Percentiles rank a stretch among this genome's conserved stretches.
Conservation (phyloP, 345 rosid genomes). For the Geranium rotundifolium region DNA sequence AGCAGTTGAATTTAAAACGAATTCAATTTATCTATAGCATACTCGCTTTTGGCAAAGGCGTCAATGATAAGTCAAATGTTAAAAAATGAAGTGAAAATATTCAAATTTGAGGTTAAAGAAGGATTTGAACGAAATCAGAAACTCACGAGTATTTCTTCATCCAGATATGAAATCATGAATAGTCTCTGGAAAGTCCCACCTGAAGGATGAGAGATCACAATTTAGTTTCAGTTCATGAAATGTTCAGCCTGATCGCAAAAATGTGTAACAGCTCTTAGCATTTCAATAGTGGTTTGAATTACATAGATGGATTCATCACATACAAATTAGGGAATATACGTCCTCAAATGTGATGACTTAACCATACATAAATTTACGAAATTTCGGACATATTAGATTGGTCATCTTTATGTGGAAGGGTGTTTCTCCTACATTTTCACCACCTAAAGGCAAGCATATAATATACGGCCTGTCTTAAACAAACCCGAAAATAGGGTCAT, state of each 20-base stretch:
- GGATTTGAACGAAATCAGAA: not conserved
- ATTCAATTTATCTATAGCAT: not conserved
- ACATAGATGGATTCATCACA: not conserved
- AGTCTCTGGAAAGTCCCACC: constrained; percentile 80
- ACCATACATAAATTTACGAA: not conserved
- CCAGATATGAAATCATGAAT: constrained; percentile 91
- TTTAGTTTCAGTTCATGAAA: not conserved
- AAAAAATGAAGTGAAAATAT: not conserved
- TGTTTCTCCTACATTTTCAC: not conserved
- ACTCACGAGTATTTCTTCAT: constrained; percentile 87
- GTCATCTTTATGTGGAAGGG: not conserved
- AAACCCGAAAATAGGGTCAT: too few species aligned
- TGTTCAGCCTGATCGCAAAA: not conserved
- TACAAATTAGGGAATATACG: not conserved
- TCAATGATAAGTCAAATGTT: not conserved
- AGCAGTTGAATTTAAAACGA: too few species aligned
- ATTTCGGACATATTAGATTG: not conserved
- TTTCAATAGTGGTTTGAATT: not conserved
- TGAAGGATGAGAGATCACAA: constrained; percentile 17
- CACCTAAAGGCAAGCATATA: not conserved
- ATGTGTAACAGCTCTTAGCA: not conserved
- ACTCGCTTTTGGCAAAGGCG: not conserved
- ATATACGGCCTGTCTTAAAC: too few species aligned
- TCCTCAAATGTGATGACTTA: too few species aligned
- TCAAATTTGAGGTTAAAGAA: not conserved